phyloP scores from a whole-genome alignment of 345 rosid species.

The Rhizophora mangle region DNA sequence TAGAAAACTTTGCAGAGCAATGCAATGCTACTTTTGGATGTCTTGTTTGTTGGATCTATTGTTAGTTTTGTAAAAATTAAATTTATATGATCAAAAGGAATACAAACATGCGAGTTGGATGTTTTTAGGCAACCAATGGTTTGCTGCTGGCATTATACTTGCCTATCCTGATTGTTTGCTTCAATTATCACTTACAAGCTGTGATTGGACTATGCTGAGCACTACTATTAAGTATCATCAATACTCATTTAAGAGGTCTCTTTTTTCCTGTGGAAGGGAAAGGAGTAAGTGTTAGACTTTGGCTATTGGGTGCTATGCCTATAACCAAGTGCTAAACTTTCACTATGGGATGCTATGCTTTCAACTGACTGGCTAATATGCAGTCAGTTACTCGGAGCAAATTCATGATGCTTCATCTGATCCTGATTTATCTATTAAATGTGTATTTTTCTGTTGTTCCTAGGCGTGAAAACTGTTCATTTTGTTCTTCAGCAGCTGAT shows the following conservation, averaged over 20 bases:
- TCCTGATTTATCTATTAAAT: slow-evolving; percentile 6
- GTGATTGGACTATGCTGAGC: neutral
- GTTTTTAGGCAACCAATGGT: too few species aligned
- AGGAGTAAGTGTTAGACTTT: neutral
- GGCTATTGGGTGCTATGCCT: neutral
- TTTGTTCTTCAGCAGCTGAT: slow-evolving; percentile 44
- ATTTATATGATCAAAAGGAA: neutral
- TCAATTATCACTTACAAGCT: neutral
- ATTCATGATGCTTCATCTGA: neutral
- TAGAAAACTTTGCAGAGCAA: too few species aligned
- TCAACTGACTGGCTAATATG: neutral
- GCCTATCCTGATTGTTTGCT: too few species aligned
- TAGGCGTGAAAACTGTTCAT: slow-evolving; percentile 51
- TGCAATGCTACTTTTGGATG: too few species aligned
- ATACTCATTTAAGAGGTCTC: too few species aligned
- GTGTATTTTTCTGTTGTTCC: slow-evolving; percentile 15
- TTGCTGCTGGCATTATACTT: too few species aligned
- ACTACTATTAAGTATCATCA: neutral
- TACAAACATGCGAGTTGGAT: too few species aligned
- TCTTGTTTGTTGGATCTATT: neutral
- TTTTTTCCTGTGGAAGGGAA: too few species aligned
- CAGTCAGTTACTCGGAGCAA: neutral
- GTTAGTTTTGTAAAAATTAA: neutral
- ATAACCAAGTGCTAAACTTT: too few species aligned
- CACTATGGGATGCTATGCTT: too few species aligned